These are phyloP conservation scores for Astragalus membranaceus DNA, from an alignment of 306 rosid species.

Conservation along the genomic window DNA sequence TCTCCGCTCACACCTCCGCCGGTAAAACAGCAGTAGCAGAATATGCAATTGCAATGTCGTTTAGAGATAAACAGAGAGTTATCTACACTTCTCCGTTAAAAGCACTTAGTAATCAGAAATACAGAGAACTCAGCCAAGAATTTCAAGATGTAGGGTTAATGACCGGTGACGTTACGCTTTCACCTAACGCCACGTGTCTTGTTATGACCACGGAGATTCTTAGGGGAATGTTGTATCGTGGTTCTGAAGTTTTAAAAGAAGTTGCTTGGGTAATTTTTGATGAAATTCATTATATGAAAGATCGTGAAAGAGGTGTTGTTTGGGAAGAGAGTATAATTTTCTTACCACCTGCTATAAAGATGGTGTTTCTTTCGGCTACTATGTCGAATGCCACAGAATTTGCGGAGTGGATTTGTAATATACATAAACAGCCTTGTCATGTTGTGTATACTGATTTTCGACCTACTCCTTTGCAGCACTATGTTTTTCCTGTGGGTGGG, in stretches of 20 bases:
- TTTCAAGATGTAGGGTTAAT: slow-evolving; percentile 81
- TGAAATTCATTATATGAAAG: slow-evolving; percentile 95
- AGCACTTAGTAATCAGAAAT: slow-evolving; percentile 91
- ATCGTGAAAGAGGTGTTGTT: slow-evolving; percentile 94
- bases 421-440: slow-evolving; percentile 93
- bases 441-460: slow-evolving; percentile 94
- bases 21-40: slow-evolving; percentile 97
- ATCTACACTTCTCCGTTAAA: slow-evolving; percentile 86
- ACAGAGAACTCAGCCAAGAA: slow-evolving; percentile 79
- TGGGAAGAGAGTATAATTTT: slow-evolving; percentile 99
- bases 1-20: slow-evolving; percentile 97
- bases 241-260: slow-evolving; percentile 86
- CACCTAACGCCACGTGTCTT: slow-evolving; percentile 80
- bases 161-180: slow-evolving; percentile 93
- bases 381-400: slow-evolving; percentile 96
- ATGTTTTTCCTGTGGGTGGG: slow-evolving; percentile 75
- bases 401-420: slow-evolving; percentile 90
- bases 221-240: slow-evolving; percentile 91
- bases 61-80: slow-evolving; percentile 82
- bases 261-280: slow-evolving; percentile 96
- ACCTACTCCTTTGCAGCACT: slow-evolving; percentile 93
- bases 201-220: slow-evolving; percentile 95
- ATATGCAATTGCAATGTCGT: slow-evolving; percentile 93
- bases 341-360: slow-evolving; percentile 82
- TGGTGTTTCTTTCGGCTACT: slow-evolving; percentile 92